phyloP scores from a whole-genome alignment of 2,329 filamentous ascomycete genomes.

The Colletotrichum tofieldiae region DNA sequence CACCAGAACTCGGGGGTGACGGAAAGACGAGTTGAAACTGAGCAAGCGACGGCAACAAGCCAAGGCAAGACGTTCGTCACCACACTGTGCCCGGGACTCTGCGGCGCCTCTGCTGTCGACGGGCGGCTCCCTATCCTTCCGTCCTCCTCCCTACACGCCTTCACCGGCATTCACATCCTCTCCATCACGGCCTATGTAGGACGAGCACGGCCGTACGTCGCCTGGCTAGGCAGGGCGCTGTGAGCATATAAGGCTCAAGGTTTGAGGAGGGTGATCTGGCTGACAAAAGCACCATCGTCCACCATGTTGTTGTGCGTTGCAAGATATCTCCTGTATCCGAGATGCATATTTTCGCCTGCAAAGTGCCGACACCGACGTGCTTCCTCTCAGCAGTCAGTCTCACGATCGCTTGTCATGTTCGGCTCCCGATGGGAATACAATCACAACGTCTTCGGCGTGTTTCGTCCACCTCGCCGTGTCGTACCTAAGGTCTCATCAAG shows the following conservation, averaged over 20 bases:
- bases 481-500: constrained; percentile 19
- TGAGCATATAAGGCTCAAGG: neutral
- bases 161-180: neutral
- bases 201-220: neutral
- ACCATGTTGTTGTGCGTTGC: too few species aligned
- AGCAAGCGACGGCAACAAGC: neutral
- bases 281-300: neutral
- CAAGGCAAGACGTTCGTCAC: neutral
- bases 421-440: neutral
- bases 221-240: neutral
- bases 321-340: neutral
- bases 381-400: neutral
- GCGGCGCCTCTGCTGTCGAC: too few species aligned
- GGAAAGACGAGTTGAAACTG: neutral
- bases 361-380: neutral
- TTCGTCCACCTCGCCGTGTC: constrained; percentile 20
- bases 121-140: neutral
- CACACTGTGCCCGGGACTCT: neutral
- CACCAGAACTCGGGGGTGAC: neutral
- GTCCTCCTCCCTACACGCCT: neutral
- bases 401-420: neutral
- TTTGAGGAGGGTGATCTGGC: neutral
- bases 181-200: neutral
- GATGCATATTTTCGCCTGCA: neutral
- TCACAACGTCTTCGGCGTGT: constrained; percentile 6